A percentile compares a stretch with the other conserved stretches of the same genome.
Evolutionary conservation across 345 rosid species (phyloP).

Genomic region (Eucalyptus pumila): DNA sequence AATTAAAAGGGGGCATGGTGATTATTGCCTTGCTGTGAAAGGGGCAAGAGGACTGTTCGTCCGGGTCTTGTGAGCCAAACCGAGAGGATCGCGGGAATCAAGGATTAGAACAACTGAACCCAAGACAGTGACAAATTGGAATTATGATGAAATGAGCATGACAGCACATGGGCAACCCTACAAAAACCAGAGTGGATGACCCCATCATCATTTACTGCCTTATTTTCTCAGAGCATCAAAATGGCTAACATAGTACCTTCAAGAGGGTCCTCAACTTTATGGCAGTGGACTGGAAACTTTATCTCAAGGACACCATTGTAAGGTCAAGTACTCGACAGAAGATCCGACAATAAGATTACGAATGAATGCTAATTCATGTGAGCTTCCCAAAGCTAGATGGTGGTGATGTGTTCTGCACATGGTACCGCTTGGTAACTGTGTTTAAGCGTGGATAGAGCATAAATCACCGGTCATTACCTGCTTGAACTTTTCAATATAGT

Average conservation of each 20-base stretch:
- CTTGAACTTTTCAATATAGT: neutral
- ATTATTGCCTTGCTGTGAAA: neutral
- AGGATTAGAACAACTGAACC: neutral
- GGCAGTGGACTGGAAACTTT: neutral
- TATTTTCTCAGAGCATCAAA: neutral
- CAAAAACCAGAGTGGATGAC: slow-evolving; percentile 15
- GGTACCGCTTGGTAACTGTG: neutral
- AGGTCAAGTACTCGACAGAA: neutral
- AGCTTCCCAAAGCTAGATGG: neutral
- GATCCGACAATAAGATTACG: neutral
- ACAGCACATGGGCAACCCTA: slow-evolving; percentile 22
- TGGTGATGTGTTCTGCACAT: neutral
- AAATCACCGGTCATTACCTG: neutral
- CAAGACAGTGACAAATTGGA: slow-evolving; percentile 9
- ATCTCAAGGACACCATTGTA: neutral
- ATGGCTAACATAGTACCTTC: slow-evolving; percentile 9
- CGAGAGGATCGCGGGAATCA: neutral
- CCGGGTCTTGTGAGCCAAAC: neutral
- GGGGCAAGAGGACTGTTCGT: neutral
- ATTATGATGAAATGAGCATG: slow-evolving; percentile 26
- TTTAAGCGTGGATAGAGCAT: neutral
- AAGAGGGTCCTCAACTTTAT: slow-evolving; percentile 9
- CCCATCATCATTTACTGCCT: slow-evolving; percentile 5
- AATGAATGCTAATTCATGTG: neutral
- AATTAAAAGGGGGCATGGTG: neutral